Evolutionary conservation across 257 asterid genomes (phyloP), one percentile per base, ranked within the genome.

Genomic region (Oldenlandia corymbosa): DNA sequence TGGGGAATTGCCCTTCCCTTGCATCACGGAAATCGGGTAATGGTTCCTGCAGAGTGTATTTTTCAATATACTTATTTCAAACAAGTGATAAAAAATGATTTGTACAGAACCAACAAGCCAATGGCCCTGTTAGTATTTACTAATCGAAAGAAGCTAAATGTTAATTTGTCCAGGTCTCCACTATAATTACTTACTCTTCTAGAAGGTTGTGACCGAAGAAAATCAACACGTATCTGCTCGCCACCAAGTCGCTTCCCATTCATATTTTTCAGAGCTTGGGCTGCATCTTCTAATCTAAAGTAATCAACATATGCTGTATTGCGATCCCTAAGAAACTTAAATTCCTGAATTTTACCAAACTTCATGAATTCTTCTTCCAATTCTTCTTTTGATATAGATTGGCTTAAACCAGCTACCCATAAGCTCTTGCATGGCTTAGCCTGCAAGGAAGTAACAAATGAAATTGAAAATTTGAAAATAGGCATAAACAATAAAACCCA

Each of bases 321-420:
- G 39, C 94, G 83, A 60, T 92, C 99, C 77, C 82, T 82, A 71
- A 81, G 83, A 74, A 90, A 87, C 77, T 85, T 92, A 62, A 90
- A 81, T 69, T 90, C 99, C 79, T 85, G 94, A 61, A 92, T 73
- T 71, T 79, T 77, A 70, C 99, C 99, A 57, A 85, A 92, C 68
- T 76, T 83, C 50, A 67, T 82, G 71, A 92, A 92, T 75, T 84
- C 93, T 60, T 81, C 81, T 86, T 92, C 97, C 83, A 92, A 58
- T 59, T 82, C 95, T 76, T 92, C 97, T 71, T 78, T 90, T 45
- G 90, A 61, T 55, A 85, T 72, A 67, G 95, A 82, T 58, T 77
- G 90, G 78, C 94, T 65, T 48, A 93, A 78, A 69, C 99, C 99
- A 68, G 95, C 85, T 52, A 93, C 97, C 99, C 99, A 90, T 77